Percentiles rank a stretch among this genome's conserved stretches.
These are phyloP conservation scores for Monilinia fructicola DNA, from an alignment of 2,329 filamentous ascomycete genomes.

Conservation along the genomic window DNA sequence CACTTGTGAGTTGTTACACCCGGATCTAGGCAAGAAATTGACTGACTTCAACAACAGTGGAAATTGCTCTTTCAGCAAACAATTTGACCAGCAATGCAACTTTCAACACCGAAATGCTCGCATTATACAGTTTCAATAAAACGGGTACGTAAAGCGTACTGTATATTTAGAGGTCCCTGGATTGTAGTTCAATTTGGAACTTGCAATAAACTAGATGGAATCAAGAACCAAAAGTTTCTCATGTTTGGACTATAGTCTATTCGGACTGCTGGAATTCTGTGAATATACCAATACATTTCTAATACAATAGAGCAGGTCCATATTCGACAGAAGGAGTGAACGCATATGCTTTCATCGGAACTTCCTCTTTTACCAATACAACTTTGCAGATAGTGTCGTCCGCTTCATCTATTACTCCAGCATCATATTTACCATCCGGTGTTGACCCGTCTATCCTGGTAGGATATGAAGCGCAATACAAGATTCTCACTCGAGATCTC, in stretches of 20 bases:
- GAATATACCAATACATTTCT: neutral
- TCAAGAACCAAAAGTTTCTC: no score
- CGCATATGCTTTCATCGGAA: constrained; percentile 15
- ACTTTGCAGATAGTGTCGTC: constrained; percentile 2
- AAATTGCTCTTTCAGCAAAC: constrained; percentile 1
- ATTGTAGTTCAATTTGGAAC: no score
- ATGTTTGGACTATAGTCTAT: no score
- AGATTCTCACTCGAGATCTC: constrained; percentile 22
- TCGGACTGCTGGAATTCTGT: no score
- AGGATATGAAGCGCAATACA: constrained; percentile 18
- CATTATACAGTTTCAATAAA: constrained; percentile 18
- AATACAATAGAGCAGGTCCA: constrained; percentile 7
- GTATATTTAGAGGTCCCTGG: no score
- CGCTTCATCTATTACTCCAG: constrained; percentile 10
- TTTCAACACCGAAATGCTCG: constrained; percentile 21
- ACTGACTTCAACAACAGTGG: neutral
- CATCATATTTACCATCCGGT: constrained; percentile 2
- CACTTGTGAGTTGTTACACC: neutral
- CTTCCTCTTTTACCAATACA: constrained; percentile 13
- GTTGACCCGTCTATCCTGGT: constrained; percentile 7
- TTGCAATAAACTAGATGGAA: no score
- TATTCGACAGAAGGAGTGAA: constrained; percentile 18
- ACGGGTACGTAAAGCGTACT: constrained; percentile 2
- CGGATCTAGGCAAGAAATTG: neutral
- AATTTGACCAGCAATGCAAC: constrained; percentile 21